Base-by-base conservation (phyloP, 495 filamentous ascomycete species). In the Penicillium argentinense region DNA sequence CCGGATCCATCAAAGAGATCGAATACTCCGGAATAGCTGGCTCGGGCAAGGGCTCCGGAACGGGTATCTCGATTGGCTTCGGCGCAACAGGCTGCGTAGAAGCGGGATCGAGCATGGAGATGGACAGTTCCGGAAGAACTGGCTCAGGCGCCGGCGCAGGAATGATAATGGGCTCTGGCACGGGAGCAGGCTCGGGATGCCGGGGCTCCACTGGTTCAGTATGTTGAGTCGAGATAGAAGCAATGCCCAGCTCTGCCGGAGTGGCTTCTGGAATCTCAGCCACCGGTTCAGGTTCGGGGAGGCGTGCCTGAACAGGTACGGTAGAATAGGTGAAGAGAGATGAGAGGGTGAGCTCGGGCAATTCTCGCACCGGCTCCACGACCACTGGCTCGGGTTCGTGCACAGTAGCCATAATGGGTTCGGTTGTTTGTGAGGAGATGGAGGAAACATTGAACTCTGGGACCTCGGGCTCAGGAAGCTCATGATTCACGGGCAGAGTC, bases 121-220 rank as follows among this genome's bases (percentile, higher is more conserved):
- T 39, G 1, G 55, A 49, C 43, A 71, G 40, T 9, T 64, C 56
- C 4, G 56, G 54, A 34, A 50, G 26, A 29, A 63, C 63, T 7
- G 76, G 56, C 28, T 68, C 51, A 0, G 47, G 47, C 4, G 23
- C 39, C 16, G 55, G 59, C 12, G 49, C 53, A n/a, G 53, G 56
- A 22, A 66, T 60, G 19, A 57, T 28, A 18, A 60, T 44, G 8
- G 69, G 66, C n/a, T 45, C 57, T 21, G 55, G 32, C 19, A 27
- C 47, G 19, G 54, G 54, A 19, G 42, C 49, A 36, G 58, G 53
- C 26, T 62, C 63, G 3, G 63, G 61, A 12, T 59, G 28, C 25
- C 33, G 50, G n/a, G 64, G 59, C 46, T 49, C 36, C 12, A 77
- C 55, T 7, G 81, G 82, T 47, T 75, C 71, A 9, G 74, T 82